Base-by-base conservation (phyloP, 352 stramenopile genomes). In the Pythium vanterpoolii region DNA sequence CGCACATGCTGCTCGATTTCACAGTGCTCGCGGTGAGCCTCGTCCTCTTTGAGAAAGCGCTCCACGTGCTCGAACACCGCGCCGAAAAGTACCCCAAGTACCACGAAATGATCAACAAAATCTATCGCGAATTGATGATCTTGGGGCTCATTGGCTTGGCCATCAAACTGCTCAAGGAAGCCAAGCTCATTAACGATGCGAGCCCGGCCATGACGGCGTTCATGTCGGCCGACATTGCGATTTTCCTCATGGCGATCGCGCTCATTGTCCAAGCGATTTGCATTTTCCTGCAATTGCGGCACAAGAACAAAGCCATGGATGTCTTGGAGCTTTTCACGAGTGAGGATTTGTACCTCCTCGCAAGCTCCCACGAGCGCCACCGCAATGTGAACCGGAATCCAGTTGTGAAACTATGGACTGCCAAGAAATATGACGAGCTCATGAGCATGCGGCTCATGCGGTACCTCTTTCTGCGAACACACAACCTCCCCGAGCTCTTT, bases 51-150 rank as follows among this genome's bases (percentile, higher is more conserved):
- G 79, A 89, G 47, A 58, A 63, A 4, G 40, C 36, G 19, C 63
- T 89, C 40, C 77, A 89, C 30, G 38, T 66, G 27, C 56, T 87
- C 13, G 72, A 86, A 38, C 71, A 84, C 54, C 62, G 75, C 43
- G 55, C 83, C 23, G 38, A 68, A 1, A 64, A 56, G 26, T 83
- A 78, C 48, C 71, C 73, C 23, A 89, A 87, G 61, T 89, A 86
- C 54, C 51, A 81, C 44, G 69, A 87, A 28, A 89, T 89, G 71
- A 59, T 87, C 19, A 73, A 66, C 11, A 89, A 89, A 40, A 71
- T 67, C 8, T 87, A 56, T 24, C 40, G 40, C 2, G 40, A 46
- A 18, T 18, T 46, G 9, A 46, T 46, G 40, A 46, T 46, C 23
- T n/a, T 46, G 13, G 40, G 40, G 21, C 40, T 46, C 40, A 46